Evolutionary conservation across 2,329 filamentous ascomycete genomes (phyloP), one percentile per base, ranked within the genome.

Genomic region (Metarhizium rileyi): DNA sequence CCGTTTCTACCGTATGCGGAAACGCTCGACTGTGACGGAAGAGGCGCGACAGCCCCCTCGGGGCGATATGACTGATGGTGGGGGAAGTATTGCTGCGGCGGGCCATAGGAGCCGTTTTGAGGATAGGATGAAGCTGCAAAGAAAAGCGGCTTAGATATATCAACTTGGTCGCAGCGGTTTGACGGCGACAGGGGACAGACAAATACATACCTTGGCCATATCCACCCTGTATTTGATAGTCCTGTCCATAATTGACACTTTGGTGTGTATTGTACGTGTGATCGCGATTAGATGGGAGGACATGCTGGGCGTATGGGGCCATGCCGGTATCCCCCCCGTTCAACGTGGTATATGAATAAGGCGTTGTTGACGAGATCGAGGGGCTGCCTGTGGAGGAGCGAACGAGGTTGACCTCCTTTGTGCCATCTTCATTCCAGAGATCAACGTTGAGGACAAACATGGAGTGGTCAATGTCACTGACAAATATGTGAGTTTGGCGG

Each of bases 311-410:
- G 46, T 67, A 67, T 5, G 59, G 53, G 16, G 56, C 41, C 23
- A 57, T 53, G 3, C 55, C 53, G 9, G 58, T 49, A 36, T 67
- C 64, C 28, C 63, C 55, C 61, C 65, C 49, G 67, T 73, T 51
- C 75, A 80, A 38, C 3, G 59, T 50, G 16, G 61, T 81, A 61
- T 87, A 95, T 1, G 88, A 88, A 6, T 85, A 86, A 4, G 85
- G 84, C 8, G 85, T 86, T 8, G 87, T 87, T 4, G 86, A 86
- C 3, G 84, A 87, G 59, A 95, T 95, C 14, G 87, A 89, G 1
- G 88, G 87, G 3, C 76, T 76, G 25, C 78, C 80, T 53, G 81
- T 81, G 1, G 75, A 78, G 46, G 78, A 75, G 61, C 83, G 80
- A 23, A 82, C 76, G 51, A 86, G 75, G 50, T 84, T 84, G 28